Percentiles rank a stretch among this genome's conserved stretches.
phyloP scores from a whole-genome alignment of 1,284 basidiomycete genomes.

The Cerrena zonata region DNA sequence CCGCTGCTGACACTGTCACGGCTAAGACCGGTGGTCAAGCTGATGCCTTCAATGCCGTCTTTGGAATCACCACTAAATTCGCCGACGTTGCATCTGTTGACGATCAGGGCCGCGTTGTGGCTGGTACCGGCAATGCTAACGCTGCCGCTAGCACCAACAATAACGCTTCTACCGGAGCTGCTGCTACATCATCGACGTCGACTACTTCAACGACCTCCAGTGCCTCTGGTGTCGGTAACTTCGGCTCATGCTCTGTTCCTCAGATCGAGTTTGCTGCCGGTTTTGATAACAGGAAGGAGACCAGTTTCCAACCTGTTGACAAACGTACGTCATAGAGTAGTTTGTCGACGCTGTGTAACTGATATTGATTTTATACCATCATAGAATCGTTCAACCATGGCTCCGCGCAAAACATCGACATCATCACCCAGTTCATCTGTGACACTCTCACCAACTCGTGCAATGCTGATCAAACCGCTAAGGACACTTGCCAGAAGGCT shows the following conservation, averaged over 20 bases:
- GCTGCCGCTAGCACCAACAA: constrained; percentile 9
- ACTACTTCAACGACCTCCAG: constrained; percentile 21
- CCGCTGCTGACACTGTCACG: constrained; percentile 39
- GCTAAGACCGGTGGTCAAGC: constrained; percentile 48
- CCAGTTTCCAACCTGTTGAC: constrained; percentile 48
- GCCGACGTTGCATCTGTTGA: constrained; percentile 22
- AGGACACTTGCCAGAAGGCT: constrained; percentile 43
- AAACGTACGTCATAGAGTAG: constrained; percentile 25
- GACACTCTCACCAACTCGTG: constrained; percentile 41
- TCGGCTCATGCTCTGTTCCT: constrained; percentile 45
- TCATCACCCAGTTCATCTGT: constrained; percentile 45
- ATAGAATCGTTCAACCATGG: constrained; percentile 48
- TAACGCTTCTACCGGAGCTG: constrained; percentile 13
- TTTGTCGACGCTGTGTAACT: not conserved
- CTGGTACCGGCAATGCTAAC: constrained; percentile 15
- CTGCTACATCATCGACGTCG: constrained; percentile 16
- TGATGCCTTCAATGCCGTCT: constrained; percentile 54
- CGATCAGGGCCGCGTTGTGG: constrained; percentile 22
- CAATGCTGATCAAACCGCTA: constrained; percentile 44
- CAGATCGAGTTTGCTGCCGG: constrained; percentile 48
- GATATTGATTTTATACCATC: constrained; percentile 5
- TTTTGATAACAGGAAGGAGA: constrained; percentile 48
- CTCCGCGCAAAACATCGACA: constrained; percentile 46
- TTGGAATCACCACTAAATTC: constrained; percentile 39
- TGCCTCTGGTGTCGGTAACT: constrained; percentile 29